phyloP scores from a whole-genome alignment of 176 grass and related monocot species.

The Triticum urartu region DNA sequence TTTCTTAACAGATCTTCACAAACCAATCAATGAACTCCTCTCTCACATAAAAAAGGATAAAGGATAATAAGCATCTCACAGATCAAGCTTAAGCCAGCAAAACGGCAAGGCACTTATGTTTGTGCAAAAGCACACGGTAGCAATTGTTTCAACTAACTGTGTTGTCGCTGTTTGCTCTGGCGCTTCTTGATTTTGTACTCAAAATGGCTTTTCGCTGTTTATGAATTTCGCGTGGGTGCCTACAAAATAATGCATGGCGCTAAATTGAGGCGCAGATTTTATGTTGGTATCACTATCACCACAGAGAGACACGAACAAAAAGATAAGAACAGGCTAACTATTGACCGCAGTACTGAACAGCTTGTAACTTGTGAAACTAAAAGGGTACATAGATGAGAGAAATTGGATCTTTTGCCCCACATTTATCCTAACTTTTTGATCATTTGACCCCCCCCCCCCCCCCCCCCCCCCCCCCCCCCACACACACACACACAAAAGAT shows the following conservation, averaged over 20 bases:
- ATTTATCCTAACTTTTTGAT: too few relatives aligned
- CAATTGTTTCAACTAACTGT: constrained; percentile 14
- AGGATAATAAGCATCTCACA: neutral
- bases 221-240: neutral
- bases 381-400: too few relatives aligned
- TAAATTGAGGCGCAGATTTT: neutral
- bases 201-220: constrained; percentile 1
- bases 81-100: neutral
- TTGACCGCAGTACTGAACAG: neutral
- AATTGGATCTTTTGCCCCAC: too few relatives aligned
- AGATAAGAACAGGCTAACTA: neutral
- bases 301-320: neutral
- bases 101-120: neutral
- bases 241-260: neutral
- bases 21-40: neutral
- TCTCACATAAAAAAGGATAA: neutral
- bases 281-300: neutral
- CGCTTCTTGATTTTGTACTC: constrained; percentile 36
- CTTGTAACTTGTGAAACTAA: neutral
- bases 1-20: neutral
- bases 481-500: too few relatives aligned
- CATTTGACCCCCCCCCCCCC: too few relatives aligned
- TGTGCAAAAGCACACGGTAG: neutral
- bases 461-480: too few relatives aligned
- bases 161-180: constrained; percentile 23